These are phyloP conservation scores for Leccinum barrowsii DNA, from an alignment of 768 basidiomycete genomes.

Conservation along the genomic window DNA sequence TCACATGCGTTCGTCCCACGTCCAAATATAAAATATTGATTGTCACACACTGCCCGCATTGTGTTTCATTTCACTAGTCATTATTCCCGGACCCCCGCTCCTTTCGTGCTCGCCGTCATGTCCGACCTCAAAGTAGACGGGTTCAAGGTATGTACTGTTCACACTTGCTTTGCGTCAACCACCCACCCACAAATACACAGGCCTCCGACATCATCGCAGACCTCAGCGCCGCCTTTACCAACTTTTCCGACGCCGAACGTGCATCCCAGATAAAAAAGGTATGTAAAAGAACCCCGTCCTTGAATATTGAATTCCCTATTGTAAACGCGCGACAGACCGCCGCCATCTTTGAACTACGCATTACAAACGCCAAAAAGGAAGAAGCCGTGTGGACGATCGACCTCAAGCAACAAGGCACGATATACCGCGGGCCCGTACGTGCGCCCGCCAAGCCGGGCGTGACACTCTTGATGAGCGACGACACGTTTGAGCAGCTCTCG, in stretches of 20 bases:
- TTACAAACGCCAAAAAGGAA: conserved; percentile 70
- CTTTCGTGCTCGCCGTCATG: conserved; percentile 36
- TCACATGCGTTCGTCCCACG: conserved; percentile 3
- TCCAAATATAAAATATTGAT: no score
- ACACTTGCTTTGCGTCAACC: background rate
- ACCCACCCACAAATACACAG: conserved; percentile 33
- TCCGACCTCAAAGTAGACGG: conserved; percentile 69
- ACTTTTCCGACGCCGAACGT: conserved; percentile 59
- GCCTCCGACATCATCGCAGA: conserved; percentile 61
- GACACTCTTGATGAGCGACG: conserved; percentile 74
- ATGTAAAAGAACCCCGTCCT: no score
- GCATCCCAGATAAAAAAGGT: conserved; percentile 73
- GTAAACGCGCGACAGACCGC: conserved; percentile 51
- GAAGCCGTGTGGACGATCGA: conserved; percentile 88
- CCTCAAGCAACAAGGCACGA: conserved; percentile 76
- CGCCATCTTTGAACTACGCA: conserved; percentile 81
- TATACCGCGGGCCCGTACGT: conserved; percentile 61
- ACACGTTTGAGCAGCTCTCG: conserved; percentile 69
- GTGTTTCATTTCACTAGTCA: no score
- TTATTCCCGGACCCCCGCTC: background rate
- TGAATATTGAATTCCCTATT: no score
- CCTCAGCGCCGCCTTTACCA: conserved; percentile 50
- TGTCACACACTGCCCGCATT: background rate
- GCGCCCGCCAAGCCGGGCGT: conserved; percentile 71
- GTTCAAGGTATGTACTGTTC: conserved; percentile 52